Conservation (phyloP, 495 filamentous ascomycete genomes). For the Penicillium coffeae region DNA sequence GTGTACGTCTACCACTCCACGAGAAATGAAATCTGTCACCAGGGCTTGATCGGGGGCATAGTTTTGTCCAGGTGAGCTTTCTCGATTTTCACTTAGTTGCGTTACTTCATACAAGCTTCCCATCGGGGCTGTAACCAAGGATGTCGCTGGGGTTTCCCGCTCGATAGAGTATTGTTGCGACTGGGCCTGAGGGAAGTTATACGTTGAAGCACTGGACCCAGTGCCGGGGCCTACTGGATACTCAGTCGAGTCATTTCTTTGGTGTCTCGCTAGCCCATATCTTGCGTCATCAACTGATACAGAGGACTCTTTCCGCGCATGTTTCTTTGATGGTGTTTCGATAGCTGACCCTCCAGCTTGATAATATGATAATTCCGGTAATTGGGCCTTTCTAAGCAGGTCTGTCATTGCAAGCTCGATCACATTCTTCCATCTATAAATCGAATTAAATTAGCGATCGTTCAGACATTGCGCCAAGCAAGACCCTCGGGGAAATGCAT, state of each 20-base stretch:
- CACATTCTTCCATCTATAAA: constrained; percentile 43
- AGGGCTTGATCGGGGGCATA: constrained; percentile 36
- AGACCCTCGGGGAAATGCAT: background rate
- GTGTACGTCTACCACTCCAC: constrained; percentile 41
- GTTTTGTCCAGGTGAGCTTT: constrained; percentile 32
- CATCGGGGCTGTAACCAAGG: constrained; percentile 55
- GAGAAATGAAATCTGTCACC: constrained; percentile 51
- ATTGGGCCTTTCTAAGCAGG: constrained; percentile 39
- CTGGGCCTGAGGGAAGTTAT: constrained; percentile 17
- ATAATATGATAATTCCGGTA: constrained; percentile 47
- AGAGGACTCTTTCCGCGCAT: constrained; percentile 37
- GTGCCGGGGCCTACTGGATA: constrained; percentile 5
- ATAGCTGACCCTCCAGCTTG: constrained; percentile 35
- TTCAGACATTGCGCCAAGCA: background rate
- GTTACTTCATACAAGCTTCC: constrained; percentile 59
- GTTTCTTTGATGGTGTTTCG: constrained; percentile 33
- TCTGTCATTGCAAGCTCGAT: constrained; percentile 47
- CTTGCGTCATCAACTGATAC: constrained; percentile 35
- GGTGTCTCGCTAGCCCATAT: constrained; percentile 9
- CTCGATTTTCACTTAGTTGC: constrained; percentile 47
- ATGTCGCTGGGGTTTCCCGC: constrained; percentile 36
- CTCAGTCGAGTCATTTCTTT: constrained; percentile 16
- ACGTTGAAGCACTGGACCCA: constrained; percentile 16
- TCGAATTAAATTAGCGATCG: constrained; percentile 7
- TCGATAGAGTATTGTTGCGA: constrained; percentile 42